Evolutionary conservation across 2,329 filamentous ascomycete genomes (phyloP), one percentile per base, ranked within the genome.

Genomic region (Fusarium staphyleae): DNA sequence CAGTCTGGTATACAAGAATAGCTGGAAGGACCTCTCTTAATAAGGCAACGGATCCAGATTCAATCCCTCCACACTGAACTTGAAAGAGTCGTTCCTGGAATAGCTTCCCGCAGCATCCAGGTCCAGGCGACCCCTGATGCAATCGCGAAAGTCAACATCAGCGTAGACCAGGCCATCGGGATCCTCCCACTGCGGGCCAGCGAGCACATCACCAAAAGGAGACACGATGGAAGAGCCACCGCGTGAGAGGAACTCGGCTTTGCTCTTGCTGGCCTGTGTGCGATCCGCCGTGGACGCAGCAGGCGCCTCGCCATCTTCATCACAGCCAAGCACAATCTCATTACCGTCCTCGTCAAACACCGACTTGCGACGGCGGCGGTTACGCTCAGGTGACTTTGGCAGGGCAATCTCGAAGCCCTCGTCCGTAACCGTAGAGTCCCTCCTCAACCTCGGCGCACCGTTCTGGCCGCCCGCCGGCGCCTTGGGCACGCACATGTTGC

Each of bases 71-170:
- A 87, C 85, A 0, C 77, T 81, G 22, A 87, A 77, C 66, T 80
- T 82, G 72, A 88, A 87, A 3, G 81, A 77, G 70, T 88, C 85
- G 55, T 84, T 86, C 48, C 91, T 82, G 3, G 91, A 93, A 72
- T 96, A 96, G 69, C 88, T 92, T 0, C 93, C 93, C 2, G 86
- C 91, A 30, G 90, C 86, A 76, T 96, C 93, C 39, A 96, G 72
- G 71, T 96, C 92, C 60, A 96, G 71, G 45, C 91, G 78, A 0
- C 92, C 93, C 9, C 90, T 81, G 62, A 92, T 84, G 65, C 93
- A 96, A 62, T 96, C 91, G 40, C 96, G 89, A 66, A 97, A 88
- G 68, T 97, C 91, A 3, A 93, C 87, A 60, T 95, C 90, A 1
- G 84, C 80, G 28, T 83, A 83, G 44, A 92, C 75, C 24, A 96